Base-by-base conservation (phyloP, 2,329 filamentous ascomycete species). In the Diaporthe caulivora region DNA sequence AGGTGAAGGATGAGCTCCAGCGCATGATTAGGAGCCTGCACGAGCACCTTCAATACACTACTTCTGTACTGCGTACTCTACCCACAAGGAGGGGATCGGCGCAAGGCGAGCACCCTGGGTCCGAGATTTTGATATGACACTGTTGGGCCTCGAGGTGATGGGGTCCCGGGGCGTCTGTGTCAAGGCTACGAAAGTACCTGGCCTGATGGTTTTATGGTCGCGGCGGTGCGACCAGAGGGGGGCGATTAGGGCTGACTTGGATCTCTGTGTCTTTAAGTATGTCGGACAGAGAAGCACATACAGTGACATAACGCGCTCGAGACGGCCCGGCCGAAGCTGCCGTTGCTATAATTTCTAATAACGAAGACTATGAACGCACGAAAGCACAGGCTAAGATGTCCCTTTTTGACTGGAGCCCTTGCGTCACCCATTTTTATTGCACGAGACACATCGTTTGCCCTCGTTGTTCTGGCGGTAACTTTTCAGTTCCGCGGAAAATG, bases 31-130 rank as follows among this genome's bases (percentile, higher is more conserved):
- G 77, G 40, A 82, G 80, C 60, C 81, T 83, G 71, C 76, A 79
- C 69, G 80, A 82, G 72, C 81, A 83, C 73, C 76, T 83, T 13
- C 78, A 78, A 51, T 80, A 80, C 72, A 78, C 80, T 37, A 80
- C 78, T 42, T 76, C 75, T 24, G 78, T 80, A 40, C 72, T 82
- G 40, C 75, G 77, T 24, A 73, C 76, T 29, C 73, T 82, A 53
- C 80, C 81, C 21, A 78, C 80, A 26, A 71, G 69, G 44, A 71
- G 69, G 47, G 69, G 69, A 2, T 64, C 69, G 5, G 69, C 49
- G n/a, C 69, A 71, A 47, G 69, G 69, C 2, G 69, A 71, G 11
- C 69, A 62, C 49, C 40, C 55, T 6, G 24, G 49, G 26, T 44
- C 69, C 21, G 69, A 71, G 55, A 62, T 71, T 62, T 42, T 71